Evolutionary conservation across 148 eudicot genomes (phyloP).

Genomic region (Silene conica): DNA sequence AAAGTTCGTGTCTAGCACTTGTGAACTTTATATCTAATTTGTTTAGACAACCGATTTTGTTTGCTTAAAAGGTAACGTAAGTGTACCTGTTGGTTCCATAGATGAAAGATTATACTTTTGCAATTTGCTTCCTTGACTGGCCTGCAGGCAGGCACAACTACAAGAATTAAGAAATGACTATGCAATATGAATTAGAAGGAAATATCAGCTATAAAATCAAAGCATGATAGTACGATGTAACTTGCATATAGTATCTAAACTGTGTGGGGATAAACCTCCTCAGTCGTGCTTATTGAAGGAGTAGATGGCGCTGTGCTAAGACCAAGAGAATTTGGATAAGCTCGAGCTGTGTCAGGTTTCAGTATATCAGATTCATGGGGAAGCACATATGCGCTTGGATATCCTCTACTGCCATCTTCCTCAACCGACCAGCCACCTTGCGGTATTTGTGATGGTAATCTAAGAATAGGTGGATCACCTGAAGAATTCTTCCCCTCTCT

Average conservation of each 20-base stretch:
- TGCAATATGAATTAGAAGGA: not conserved
- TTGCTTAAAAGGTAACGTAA: not conserved
- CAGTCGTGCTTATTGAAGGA: constrained; percentile 33
- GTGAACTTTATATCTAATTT: not conserved
- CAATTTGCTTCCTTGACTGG: constrained; percentile 33
- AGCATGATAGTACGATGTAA: not conserved
- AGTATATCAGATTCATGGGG: constrained; percentile 40
- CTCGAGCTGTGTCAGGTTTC: constrained; percentile 43
- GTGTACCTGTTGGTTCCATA: constrained; percentile 36
- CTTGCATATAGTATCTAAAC: not conserved
- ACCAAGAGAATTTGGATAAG: constrained; percentile 30
- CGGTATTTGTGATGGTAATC: constrained; percentile 49
- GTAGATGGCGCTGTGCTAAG: constrained; percentile 35
- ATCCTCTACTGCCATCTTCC: constrained; percentile 47
- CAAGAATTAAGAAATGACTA: constrained; percentile 10
- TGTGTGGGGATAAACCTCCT: constrained; percentile 49
- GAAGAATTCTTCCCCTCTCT: constrained; percentile 48
- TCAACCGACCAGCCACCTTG: constrained; percentile 62
- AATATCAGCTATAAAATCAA: not conserved
- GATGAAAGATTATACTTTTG: constrained; percentile 40
- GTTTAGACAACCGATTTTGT: not conserved
- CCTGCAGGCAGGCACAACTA: constrained; percentile 33
- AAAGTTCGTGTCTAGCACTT: too few species aligned
- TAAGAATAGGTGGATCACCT: constrained; percentile 60
- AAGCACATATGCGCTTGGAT: constrained; percentile 25